Evolutionary conservation across 163 green algal genomes (phyloP).

Genomic region (Scenedesmus sp.): DNA sequence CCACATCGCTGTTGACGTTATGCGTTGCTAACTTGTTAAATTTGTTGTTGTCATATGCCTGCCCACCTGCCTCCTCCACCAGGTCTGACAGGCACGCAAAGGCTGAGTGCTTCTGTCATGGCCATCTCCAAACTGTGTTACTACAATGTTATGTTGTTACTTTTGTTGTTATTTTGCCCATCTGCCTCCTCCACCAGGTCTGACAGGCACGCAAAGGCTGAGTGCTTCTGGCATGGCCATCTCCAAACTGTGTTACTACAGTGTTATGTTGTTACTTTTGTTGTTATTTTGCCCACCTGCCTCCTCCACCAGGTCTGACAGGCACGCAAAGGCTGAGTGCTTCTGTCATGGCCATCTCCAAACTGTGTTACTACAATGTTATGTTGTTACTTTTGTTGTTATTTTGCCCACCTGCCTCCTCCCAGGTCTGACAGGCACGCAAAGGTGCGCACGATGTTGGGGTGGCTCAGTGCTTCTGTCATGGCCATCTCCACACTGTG

Average conservation of each 20-base stretch:
- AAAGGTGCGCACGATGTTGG: conserved; percentile 72
- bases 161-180: not conserved
- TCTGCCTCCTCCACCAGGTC: conserved; percentile 74
- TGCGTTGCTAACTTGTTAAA: too few relatives aligned
- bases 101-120: conserved; percentile 60
- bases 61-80: conserved; percentile 66
- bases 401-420: conserved; percentile 58
- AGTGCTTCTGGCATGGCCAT: conserved; percentile 57
- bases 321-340: conserved; percentile 70
- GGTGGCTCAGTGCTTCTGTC: conserved; percentile 65
- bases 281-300: conserved; percentile 30
- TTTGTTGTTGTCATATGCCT: too few relatives aligned
- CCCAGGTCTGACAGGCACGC: conserved; percentile 75
- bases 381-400: too few relatives aligned
- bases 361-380: not conserved
- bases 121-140: conserved; percentile 51
- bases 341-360: conserved; percentile 59
- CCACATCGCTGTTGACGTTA: too few relatives aligned
- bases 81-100: conserved; percentile 75
- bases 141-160: too few relatives aligned
- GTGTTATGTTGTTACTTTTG: too few relatives aligned
- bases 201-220: conserved; percentile 70
- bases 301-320: conserved; percentile 76
- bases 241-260: conserved; percentile 46
- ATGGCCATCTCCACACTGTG: conserved; percentile 51